Evolutionary conservation across 2,329 filamentous ascomycete genomes (phyloP), one percentile per base, ranked within the genome.

Genomic region (Emydomyces testavorans): DNA sequence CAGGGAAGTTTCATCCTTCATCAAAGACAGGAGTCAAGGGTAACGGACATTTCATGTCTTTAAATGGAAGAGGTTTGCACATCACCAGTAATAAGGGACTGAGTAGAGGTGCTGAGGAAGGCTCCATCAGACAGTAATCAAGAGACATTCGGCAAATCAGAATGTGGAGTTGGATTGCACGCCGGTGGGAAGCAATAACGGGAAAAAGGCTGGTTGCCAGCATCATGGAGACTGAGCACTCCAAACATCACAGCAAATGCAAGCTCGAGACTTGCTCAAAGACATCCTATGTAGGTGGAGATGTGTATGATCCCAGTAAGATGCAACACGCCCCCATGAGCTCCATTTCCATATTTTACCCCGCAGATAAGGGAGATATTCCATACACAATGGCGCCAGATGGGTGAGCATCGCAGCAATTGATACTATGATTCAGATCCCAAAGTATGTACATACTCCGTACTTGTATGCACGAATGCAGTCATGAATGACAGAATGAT

Each of bases 1-100:
- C 16, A 37, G n/a, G 16, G 48, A 46, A 13, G 37, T 21, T 11
- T 31, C 48, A 28, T 46, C 48, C 28, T 50, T 50, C 41, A 50
- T 40, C 24, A 50, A 38, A 46, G 46, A 31, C 42, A 50, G n/a
- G 48, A 40, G 6, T 24, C 36, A 4, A 28, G 42, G n/a, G 42
- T 50, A 23, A 46, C 43, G 16, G 38, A 24, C 18, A 15, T 46
- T 16, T 46, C 43, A 37, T 44, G n/a, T 42, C 26, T 42, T 32
- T 15, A 31, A 31, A 34, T 50, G 41, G 34, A 46, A 34, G n/a
- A 46, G 26, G 6, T 38, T 16, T 8, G 10, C 43, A 34, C 32
- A 31, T 46, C 29, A 15, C 8, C 34, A n/a, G n/a, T n/a, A n/a
- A n/a, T n/a, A n/a, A n/a, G n/a, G n/a, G n/a, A n/a, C n/a, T n/a